Percentiles rank a stretch among this genome's conserved stretches.
phyloP scores from a whole-genome alignment of 257 asterid species.

The Avicennia marina region DNA sequence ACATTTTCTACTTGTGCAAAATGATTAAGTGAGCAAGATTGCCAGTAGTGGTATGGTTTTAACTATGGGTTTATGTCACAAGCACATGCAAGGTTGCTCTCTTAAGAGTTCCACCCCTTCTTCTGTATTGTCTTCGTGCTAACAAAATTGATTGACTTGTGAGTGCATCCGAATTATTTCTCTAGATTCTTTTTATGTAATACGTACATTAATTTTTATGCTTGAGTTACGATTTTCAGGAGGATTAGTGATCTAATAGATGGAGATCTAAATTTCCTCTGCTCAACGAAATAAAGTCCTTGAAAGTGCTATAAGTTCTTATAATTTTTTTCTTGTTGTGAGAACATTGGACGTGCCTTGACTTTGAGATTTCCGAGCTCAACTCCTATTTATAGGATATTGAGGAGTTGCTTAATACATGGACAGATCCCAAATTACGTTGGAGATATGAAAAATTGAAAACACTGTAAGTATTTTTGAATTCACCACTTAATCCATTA shows the following conservation, averaged over 20 bases:
- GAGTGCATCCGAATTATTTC: conserved; percentile 32
- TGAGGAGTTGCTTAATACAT: conserved; percentile 57
- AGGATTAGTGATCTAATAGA: conserved; percentile 82
- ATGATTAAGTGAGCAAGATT: background rate
- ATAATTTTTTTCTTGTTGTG: conserved; percentile 1
- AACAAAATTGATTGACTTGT: conserved; percentile 71
- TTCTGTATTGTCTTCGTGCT: conserved; percentile 56
- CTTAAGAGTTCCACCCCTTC: conserved; percentile 86
- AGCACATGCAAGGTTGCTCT: conserved; percentile 92
- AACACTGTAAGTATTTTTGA: conserved; percentile 45
- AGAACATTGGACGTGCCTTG: background rate
- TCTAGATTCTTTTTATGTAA: conserved; percentile 77
- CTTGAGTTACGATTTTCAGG: conserved; percentile 65
- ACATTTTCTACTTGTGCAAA: background rate
- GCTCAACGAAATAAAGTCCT: conserved; percentile 41
- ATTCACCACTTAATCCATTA: too few species aligned
- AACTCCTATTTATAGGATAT: conserved; percentile 33
- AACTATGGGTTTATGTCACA: conserved; percentile 27
- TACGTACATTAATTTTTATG: too few species aligned
- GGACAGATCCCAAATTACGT: conserved; percentile 64
- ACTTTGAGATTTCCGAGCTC: conserved; percentile 7
- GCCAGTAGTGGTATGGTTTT: background rate
- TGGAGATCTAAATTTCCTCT: conserved; percentile 60
- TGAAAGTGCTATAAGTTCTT: conserved; percentile 64
- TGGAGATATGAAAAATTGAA: conserved; percentile 59